Evolutionary conservation across 352 stramenopile species (phyloP), one percentile per base, ranked within the genome.

Genomic region (Aphanomyces stellatus): DNA sequence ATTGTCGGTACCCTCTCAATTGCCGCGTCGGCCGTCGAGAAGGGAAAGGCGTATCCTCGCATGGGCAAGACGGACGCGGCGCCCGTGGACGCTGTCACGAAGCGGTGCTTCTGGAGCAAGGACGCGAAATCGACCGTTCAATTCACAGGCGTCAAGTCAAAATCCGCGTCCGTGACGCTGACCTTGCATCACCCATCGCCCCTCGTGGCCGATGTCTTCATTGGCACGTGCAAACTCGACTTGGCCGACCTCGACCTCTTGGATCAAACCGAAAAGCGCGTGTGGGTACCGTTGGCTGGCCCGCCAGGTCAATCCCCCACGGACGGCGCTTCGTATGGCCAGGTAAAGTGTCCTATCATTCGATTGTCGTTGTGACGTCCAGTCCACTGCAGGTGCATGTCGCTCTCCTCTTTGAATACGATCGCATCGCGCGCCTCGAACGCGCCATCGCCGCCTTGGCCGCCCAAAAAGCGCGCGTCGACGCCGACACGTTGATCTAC

Each of bases 11-110:
- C 64, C 56, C 25, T 48, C 51, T 28, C 74, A 74, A 37, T 67
- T 71, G 33, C 37, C 88, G 53, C 88, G 82, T 60, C 79, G 90
- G 51, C 78, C 90, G 53, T 88, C 78, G 3, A 82, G 76, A 19
- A 76, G 78, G 64, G 74, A 85, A 67, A 80, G 80, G 35, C 83
- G 83, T 25, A 68, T 78, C 27, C 82, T 76, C 33, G 76, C 80
- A 2, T 88, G 40, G 85, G 89, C 49, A 90, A 88, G 72, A 71
- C 74, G 15, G 80, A 75, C 6, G 87, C 88, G 71, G 90, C 89
- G 72, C 73, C 85, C 67, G 43, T 88, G 60, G 80, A 82, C 15
- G 88, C 81, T 10, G 51, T 42, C 0, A 62, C 74, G 71, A 64
- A 27, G 42, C 67, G 3, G 62, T 73, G 15, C 55, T 72, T 31